A percentile compares a stretch with the other conserved stretches of the same genome.
phyloP scores from a whole-genome alignment of 192 early-diverging fungal species.

The Coemansia sp. region DNA sequence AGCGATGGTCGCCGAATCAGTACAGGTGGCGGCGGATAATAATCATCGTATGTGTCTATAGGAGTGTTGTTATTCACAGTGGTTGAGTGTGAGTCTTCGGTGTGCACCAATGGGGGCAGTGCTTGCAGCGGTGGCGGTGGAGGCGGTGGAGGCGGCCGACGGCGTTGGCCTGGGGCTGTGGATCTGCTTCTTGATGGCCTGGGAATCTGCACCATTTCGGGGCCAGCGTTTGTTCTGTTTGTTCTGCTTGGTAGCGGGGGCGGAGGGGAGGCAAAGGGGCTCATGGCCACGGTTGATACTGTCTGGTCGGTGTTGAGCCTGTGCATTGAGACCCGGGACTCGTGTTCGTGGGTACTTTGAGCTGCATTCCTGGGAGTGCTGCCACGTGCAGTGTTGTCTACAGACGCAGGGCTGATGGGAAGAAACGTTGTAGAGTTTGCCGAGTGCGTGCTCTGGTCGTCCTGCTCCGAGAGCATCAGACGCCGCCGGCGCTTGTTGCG shows the following conservation, averaged over 20 bases:
- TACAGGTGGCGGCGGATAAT: constrained; percentile 7
- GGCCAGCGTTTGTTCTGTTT: neutral
- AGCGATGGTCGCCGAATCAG: neutral
- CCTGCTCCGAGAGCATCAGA: neutral
- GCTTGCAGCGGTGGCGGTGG: neutral
- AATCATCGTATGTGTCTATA: neutral
- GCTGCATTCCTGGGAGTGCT: neutral
- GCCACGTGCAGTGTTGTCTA: neutral
- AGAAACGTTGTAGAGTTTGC: neutral
- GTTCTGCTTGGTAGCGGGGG: neutral
- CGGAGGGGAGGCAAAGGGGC: constrained; percentile 3
- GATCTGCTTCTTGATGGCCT: neutral
- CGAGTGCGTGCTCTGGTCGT: neutral
- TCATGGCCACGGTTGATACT: neutral
- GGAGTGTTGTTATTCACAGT: neutral
- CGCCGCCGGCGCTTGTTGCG: constrained; percentile 4
- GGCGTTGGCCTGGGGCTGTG: neutral
- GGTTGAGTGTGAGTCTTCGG: neutral
- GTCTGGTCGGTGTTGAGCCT: neutral
- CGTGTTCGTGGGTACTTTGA: neutral
- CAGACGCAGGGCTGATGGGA: neutral
- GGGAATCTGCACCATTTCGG: constrained; percentile 12
- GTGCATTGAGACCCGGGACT: neutral
- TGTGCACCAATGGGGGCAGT: neutral
- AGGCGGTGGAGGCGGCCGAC: constrained; percentile 4